Conservation (phyloP, 371 early-diverging fungal species). For the Mucor circinelloides region DNA sequence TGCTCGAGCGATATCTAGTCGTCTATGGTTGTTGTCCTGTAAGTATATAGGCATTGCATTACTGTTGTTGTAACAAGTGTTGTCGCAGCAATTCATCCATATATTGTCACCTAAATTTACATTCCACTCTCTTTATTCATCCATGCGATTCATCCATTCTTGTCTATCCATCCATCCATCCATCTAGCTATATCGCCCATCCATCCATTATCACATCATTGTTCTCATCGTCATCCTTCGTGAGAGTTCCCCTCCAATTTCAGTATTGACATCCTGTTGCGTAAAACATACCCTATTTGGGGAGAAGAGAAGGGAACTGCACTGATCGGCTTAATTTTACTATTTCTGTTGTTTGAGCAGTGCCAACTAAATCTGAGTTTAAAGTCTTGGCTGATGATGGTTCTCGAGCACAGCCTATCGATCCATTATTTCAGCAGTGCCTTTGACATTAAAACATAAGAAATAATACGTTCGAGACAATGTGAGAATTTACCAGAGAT, state of each 20-base stretch:
- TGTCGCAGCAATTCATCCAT: too few species aligned
- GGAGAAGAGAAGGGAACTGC: constrained; percentile 25
- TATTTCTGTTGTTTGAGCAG: neutral
- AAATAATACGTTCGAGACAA: too few species aligned
- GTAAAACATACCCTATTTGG: neutral
- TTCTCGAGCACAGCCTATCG: neutral
- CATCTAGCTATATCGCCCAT: neutral
- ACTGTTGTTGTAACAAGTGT: too few species aligned
- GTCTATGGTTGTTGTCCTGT: neutral
- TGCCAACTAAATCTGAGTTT: neutral
- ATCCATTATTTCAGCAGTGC: neutral
- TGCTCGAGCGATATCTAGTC: neutral
- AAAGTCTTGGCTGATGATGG: neutral
- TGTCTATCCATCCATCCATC: constrained; percentile 4
- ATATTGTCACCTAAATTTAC: too few species aligned
- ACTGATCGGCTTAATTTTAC: constrained; percentile 3
- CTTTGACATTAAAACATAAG: neutral
- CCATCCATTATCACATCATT: constrained; percentile 2
- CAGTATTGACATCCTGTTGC: constrained; percentile 14
- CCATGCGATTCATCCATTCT: neutral
- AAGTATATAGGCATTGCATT: too few species aligned
- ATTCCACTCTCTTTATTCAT: too few species aligned
- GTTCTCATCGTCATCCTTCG: neutral
- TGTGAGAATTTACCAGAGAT: neutral
- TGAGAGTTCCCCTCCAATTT: constrained; percentile 5